Evolutionary conservation across 306 rosid genomes (phyloP).

Genomic region (Prunus kanzakura): DNA sequence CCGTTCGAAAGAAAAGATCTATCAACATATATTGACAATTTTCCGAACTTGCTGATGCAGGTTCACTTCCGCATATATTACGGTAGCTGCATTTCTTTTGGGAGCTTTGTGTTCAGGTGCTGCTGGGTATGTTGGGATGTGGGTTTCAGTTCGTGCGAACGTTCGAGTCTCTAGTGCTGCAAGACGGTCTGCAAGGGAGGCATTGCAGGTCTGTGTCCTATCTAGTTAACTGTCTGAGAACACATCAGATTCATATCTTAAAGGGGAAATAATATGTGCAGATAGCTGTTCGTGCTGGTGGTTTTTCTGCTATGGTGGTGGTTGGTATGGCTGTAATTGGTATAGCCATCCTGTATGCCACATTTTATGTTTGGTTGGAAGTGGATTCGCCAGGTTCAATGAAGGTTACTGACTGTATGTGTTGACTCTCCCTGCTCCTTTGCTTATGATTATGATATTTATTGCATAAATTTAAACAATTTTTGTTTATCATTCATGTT

Average conservation of each 20-base stretch:
- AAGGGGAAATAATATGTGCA: conserved; percentile 46
- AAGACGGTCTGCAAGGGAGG: conserved; percentile 97
- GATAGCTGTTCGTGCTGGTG: conserved; percentile 99
- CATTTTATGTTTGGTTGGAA: conserved; percentile 91
- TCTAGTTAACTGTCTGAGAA: conserved; percentile 23
- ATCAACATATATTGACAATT: conserved; percentile 4
- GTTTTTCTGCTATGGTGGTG: conserved; percentile 86
- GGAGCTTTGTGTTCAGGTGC: conserved; percentile 94
- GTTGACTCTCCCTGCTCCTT: conserved; percentile 31
- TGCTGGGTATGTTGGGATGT: conserved; percentile 99
- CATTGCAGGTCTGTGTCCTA: conserved; percentile 74
- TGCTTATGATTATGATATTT: conserved; percentile 17
- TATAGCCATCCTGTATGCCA: conserved; percentile 83
- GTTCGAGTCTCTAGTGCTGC: conserved; percentile 99
- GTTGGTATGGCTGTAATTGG: conserved; percentile 99
- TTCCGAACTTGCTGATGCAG: conserved; percentile 52
- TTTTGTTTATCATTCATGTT: background rate
- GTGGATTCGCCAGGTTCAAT: conserved; percentile 85
- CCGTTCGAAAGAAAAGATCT: background rate
- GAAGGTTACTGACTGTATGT: conserved; percentile 98
- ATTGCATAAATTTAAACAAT: background rate
- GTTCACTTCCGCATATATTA: conserved; percentile 81
- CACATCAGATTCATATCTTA: conserved; percentile 31
- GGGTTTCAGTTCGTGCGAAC: conserved; percentile 99
- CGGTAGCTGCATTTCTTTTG: conserved; percentile 91